These are phyloP conservation scores for Suhomyces guaymorum DNA, from an alignment of 1,139 yeast species.

Conservation along the genomic window DNA sequence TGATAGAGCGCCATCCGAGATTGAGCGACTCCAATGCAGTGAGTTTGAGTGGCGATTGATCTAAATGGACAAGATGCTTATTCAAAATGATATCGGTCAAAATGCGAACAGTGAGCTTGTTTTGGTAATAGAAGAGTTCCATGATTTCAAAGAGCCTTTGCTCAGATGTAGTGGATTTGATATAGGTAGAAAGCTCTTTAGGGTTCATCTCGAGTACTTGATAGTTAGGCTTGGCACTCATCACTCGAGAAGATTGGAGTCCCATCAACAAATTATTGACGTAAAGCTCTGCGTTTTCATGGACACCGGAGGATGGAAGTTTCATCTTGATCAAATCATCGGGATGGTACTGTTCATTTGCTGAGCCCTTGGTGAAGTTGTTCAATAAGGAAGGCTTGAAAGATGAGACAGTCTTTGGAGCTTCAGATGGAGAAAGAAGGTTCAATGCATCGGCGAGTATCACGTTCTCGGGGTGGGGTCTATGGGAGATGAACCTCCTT, in stretches of 20 bases:
- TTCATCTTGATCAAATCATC: constrained; percentile 15
- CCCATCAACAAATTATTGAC: constrained; percentile 24
- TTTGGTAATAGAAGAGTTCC: constrained; percentile 29
- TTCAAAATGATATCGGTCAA: constrained; percentile 34
- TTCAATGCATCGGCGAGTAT: constrained; percentile 43
- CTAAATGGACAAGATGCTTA: constrained; percentile 24
- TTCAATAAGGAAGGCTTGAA: constrained; percentile 41
- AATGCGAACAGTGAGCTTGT: constrained; percentile 26
- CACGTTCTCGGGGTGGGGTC: constrained; percentile 23
- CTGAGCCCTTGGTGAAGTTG: constrained; percentile 36
- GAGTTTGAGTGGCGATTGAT: constrained; percentile 23
- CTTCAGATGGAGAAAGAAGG: constrained; percentile 30
- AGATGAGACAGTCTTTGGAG: constrained; percentile 6
- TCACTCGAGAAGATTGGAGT: constrained; percentile 18
- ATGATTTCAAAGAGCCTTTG: constrained; percentile 29
- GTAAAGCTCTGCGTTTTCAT: constrained; percentile 17
- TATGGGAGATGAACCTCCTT: constrained; percentile 13
- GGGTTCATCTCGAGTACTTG: constrained; percentile 20
- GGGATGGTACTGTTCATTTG: constrained; percentile 28
- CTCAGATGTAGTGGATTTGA: constrained; percentile 26
- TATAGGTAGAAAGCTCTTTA: constrained; percentile 23
- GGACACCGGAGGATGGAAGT: constrained; percentile 13
- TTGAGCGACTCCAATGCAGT: constrained; percentile 11
- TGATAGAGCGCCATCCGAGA: constrained; percentile 19
- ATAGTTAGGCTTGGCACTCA: constrained; percentile 7